Conservation (phyloP, 169 alveolate species). For the Cryptosporidium sp. region DNA sequence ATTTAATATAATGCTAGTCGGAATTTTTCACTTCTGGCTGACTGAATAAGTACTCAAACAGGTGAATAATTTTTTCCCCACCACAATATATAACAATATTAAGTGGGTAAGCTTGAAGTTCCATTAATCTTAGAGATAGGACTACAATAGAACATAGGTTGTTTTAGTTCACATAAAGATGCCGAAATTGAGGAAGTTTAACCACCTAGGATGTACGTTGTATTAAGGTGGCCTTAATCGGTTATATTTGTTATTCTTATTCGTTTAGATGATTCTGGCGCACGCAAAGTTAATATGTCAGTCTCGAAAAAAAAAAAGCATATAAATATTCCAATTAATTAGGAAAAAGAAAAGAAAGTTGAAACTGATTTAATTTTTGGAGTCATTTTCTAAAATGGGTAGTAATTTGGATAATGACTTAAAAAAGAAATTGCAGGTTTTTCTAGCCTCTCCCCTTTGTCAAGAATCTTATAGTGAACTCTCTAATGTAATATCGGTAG, state of each 20-base stretch:
- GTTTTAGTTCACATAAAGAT: slow-evolving; percentile 27
- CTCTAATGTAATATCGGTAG: not conserved
- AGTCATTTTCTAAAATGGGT: not conserved
- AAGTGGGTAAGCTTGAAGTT: not conserved
- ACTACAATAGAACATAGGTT: slow-evolving; percentile 14
- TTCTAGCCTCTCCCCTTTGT: slow-evolving; percentile 58
- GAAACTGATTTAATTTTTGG: not conserved
- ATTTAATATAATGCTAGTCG: not conserved
- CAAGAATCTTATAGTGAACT: slow-evolving; percentile 37
- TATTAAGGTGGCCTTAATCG: slow-evolving; percentile 25
- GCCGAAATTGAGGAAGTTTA: slow-evolving; percentile 2
- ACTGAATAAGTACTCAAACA: not conserved
- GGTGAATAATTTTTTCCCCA: not conserved
- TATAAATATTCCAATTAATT: not conserved
- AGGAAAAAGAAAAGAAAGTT: not conserved
- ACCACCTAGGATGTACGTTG: not conserved
- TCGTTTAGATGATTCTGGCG: slow-evolving; percentile 29
- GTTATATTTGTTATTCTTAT: not conserved
- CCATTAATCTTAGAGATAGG: slow-evolving; percentile 1
- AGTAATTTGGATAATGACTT: not conserved
- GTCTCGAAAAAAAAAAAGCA: not conserved
- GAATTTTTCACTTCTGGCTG: not conserved
- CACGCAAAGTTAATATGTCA: not conserved
- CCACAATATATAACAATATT: not conserved
- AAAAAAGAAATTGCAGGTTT: not conserved